Evolutionary conservation across 495 filamentous ascomycete genomes (phyloP).

Genomic region (Apodospora peruviana): DNA sequence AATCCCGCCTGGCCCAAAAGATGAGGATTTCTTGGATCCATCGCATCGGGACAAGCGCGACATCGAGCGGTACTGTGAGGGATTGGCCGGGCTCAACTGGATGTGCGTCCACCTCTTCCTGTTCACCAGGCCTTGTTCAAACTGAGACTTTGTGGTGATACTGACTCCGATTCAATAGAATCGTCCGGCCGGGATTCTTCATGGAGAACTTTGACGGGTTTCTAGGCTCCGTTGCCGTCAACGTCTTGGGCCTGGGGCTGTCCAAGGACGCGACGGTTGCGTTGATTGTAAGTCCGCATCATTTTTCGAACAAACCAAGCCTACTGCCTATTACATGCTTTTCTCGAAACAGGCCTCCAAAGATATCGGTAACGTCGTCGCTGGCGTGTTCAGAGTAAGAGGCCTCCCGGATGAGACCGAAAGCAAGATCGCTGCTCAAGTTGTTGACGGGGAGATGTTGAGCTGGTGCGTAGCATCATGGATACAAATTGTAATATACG

Average conservation of each 20-base stretch:
- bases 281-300: slow-evolving; percentile 22
- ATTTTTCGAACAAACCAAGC: too few species aligned
- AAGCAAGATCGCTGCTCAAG: background rate
- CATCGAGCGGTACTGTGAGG: slow-evolving; percentile 21
- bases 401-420: too few species aligned
- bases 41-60: slow-evolving; percentile 19
- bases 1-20: slow-evolving; percentile 12
- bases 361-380: slow-evolving; percentile 35
- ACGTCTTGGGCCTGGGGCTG: slow-evolving; percentile 21
- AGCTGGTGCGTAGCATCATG: too few species aligned
- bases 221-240: slow-evolving; percentile 17
- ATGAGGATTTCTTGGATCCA: slow-evolving; percentile 10
- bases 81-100: slow-evolving; percentile 24
- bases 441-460: background rate
- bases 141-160: background rate
- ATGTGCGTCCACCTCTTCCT: slow-evolving; percentile 15
- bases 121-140: background rate
- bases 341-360: slow-evolving; percentile 20
- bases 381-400: slow-evolving; percentile 26
- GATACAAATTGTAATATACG: too few species aligned
- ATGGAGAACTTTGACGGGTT: slow-evolving; percentile 35
- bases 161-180: slow-evolving; percentile 14
- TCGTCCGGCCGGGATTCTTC: slow-evolving; percentile 37
- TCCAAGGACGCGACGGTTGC: slow-evolving; percentile 23
- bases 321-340: too few species aligned